phyloP scores from a whole-genome alignment of 495 filamentous ascomycete species.

The Neurospora sp. region DNA sequence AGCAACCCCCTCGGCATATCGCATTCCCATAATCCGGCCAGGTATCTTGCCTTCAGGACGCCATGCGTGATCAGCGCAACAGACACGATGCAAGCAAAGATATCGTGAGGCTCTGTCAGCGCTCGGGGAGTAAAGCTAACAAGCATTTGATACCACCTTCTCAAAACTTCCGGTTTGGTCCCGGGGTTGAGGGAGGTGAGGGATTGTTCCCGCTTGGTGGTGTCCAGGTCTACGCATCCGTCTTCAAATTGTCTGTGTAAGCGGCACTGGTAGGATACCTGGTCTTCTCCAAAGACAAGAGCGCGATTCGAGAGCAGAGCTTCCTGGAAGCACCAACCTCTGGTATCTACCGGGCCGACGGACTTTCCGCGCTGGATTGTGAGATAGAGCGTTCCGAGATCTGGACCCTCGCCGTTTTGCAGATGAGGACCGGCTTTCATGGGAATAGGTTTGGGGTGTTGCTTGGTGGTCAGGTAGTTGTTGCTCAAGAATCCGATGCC shows the following conservation, averaged over 20 bases:
- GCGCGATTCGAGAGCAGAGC: not conserved
- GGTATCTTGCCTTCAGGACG: not conserved
- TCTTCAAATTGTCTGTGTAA: not conserved
- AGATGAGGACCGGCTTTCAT: not conserved
- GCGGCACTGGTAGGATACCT: not conserved
- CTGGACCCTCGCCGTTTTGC: not conserved
- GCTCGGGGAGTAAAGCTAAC: not conserved
- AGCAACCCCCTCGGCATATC: not conserved
- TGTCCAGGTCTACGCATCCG: not conserved
- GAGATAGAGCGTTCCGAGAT: not conserved
- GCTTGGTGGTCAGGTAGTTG: not conserved
- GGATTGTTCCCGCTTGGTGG: not conserved
- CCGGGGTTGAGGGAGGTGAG: not conserved
- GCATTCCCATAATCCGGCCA: not conserved
- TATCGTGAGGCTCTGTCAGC: not conserved
- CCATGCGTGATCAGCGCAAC: not conserved
- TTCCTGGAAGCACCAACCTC: conserved; percentile 5
- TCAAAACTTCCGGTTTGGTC: not conserved
- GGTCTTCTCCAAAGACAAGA: not conserved
- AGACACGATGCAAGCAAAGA: not conserved
- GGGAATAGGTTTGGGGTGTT: not conserved
- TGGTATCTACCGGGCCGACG: not conserved
- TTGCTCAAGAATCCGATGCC: not conserved
- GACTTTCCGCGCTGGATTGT: not conserved
- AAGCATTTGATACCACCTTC: conserved; percentile 1